Evolutionary conservation across 495 filamentous ascomycete genomes (phyloP).

Genomic region (Polyplosphaeria fusca): DNA sequence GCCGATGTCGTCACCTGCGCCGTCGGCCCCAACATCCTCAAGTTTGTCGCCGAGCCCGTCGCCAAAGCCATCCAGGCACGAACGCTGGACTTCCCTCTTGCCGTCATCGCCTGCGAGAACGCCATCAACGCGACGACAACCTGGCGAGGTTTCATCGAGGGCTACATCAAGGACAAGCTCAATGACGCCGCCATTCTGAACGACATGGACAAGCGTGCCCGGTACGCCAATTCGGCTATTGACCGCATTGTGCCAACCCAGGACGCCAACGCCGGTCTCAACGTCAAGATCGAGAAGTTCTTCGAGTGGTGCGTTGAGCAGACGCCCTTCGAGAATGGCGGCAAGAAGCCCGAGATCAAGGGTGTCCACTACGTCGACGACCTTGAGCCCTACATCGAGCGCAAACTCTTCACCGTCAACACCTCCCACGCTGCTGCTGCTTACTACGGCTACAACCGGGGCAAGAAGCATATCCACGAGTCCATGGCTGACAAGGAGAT

Average conservation of each 20-base stretch:
- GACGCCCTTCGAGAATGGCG: slow-evolving; percentile 65
- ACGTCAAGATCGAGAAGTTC: slow-evolving; percentile 96
- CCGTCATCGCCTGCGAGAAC: slow-evolving; percentile 97
- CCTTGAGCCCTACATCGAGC: slow-evolving; percentile 93
- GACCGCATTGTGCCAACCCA: slow-evolving; percentile 95
- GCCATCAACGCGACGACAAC: slow-evolving; percentile 87
- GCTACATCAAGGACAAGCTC: slow-evolving; percentile 66
- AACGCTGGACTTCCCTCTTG: slow-evolving; percentile 65
- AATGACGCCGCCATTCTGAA: slow-evolving; percentile 40
- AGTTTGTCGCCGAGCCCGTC: slow-evolving; percentile 91
- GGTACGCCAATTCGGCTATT: slow-evolving; percentile 94
- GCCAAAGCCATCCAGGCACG: slow-evolving; percentile 84
- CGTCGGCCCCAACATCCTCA: slow-evolving; percentile 91
- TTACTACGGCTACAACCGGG: slow-evolving; percentile 83
- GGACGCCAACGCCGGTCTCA: slow-evolving; percentile 69
- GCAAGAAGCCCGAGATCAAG: slow-evolving; percentile 66
- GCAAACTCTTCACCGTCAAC: slow-evolving; percentile 99
- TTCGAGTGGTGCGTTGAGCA: slow-evolving; percentile 96
- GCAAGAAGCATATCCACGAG: slow-evolving; percentile 84
- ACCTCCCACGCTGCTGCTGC: slow-evolving; percentile 95
- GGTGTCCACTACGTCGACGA: slow-evolving; percentile 91
- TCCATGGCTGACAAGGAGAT: slow-evolving; percentile 68
- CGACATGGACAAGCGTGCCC: slow-evolving; percentile 44
- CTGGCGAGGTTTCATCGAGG: slow-evolving; percentile 75
- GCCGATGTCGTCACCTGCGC: slow-evolving; percentile 94